Evolutionary conservation across 2,329 filamentous ascomycete genomes (phyloP), one percentile per base, ranked within the genome.

Genomic region (Stagonosporopsis tanaceti): DNA sequence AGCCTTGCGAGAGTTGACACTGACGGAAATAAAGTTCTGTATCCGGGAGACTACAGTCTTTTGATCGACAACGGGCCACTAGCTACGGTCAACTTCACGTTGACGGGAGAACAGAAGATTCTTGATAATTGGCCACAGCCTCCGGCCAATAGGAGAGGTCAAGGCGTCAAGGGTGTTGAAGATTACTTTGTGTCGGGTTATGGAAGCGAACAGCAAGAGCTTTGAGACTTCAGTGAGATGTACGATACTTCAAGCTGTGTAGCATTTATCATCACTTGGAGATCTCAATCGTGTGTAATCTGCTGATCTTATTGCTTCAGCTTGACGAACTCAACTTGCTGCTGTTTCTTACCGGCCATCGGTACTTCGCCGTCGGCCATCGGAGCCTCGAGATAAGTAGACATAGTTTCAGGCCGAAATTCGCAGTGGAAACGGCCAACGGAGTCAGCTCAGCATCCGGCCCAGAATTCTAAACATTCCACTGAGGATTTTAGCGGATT

Each of bases 1-100:
- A 79, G 76, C 24, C 67, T 87, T 28, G 79, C 80, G 1, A 74
- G 85, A 0, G 79, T 80, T 0, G 82, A 85, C 53, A 77, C 81
- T 46, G 74, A 72, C 4, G 85, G 85, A 0, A 80, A 84, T 60
- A 77, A 75, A 52, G 79, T 85, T 22, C 65, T 87, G 12, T 86
- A 84, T 69, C 83, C 83, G 0, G 85, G 84, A 0, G 76, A 75
- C 22, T 87, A 87, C 58, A 63, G 57, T 28, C 22, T 73, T 40
- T 12, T 62, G 30, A 60, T 74, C 15, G 69, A 73, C 47, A 67
- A 65, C 30, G 53, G 54, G 6, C 59, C 62, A 4, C 55, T 65
- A 8, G 53, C 64, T 8, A 59, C 32, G 15, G 22, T 63, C 28
- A 62, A 65, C 17, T 71, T 75, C 20, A 64, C 65, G 1, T 59